Evolutionary conservation across 139 green algal species (phyloP).

Genomic region (Deuterostichococcus epilithicus): DNA sequence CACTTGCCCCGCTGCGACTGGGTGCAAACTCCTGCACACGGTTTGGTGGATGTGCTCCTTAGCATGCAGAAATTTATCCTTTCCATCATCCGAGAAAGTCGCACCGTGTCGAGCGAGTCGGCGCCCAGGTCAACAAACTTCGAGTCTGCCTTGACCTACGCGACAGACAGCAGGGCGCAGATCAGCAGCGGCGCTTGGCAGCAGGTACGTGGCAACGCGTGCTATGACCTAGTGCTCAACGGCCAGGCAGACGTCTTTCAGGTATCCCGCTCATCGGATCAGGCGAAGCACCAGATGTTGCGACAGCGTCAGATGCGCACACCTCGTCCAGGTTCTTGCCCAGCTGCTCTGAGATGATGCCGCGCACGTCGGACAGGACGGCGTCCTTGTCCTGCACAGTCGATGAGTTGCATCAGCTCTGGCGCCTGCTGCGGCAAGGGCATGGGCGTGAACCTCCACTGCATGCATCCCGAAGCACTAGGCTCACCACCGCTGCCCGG

Average conservation of each 20-base stretch:
- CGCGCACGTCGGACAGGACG: slow-evolving; percentile 79
- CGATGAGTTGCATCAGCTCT: no score
- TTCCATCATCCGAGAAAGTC: slow-evolving; percentile 3
- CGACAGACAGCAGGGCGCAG: background rate
- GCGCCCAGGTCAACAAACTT: slow-evolving; percentile 97
- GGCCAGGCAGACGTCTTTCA: no score
- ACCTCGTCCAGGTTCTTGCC: slow-evolving; percentile 82
- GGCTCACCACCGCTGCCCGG: background rate
- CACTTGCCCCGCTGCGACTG: background rate
- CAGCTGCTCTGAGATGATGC: slow-evolving; percentile 93
- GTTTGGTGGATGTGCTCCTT: background rate
- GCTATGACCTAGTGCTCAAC: no score
- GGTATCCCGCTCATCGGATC: background rate
- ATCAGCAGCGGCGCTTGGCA: no score
- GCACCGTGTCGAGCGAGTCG: slow-evolving; percentile 96
- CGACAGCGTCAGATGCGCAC: background rate
- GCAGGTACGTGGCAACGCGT: no score
- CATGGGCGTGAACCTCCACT: no score
- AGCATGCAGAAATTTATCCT: background rate
- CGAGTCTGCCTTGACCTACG: slow-evolving; percentile 72
- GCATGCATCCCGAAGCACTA: no score
- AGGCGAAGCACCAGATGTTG: background rate
- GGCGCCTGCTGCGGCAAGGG: no score
- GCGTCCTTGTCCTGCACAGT: background rate
- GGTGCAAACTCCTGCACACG: background rate